Base-by-base conservation (phyloP, 2,329 filamentous ascomycete genomes). In the Diplodia intermedia region DNA sequence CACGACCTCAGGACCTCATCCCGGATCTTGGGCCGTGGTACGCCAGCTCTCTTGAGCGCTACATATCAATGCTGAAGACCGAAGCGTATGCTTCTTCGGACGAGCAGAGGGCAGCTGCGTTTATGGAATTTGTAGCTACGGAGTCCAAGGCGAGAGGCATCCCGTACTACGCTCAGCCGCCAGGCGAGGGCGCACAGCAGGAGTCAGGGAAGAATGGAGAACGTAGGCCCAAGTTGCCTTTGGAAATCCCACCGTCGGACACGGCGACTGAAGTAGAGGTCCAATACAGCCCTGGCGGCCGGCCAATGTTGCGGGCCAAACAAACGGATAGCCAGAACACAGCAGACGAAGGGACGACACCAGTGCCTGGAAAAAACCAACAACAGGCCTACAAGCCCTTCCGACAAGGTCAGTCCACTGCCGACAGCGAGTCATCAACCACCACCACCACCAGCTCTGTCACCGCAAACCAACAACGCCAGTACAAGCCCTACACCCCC, bases 21-120 rank as follows among this genome's bases (percentile, higher is more conserved):
- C 83, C 83, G 29, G 85, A 86, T 70, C 77, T 88, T n/a, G 84
- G 86, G 69, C 82, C 84, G 2, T 87, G 86, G 83, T 87, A 83
- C 70, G 84, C 82, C 71, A 84, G 84, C 2, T 87, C 86, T 31
- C 73, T 88, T 57, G 82, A 84, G 61, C 79, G 85, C 52, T 88
- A 84, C 71, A 82, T 86, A 36, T 77, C 79, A 4, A 87, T 87
- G 84, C 77, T 88, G 29, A 81, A 82, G 60, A 81, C 82, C 65
- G 86, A 88, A 72, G 80, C 82, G 36, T 77, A 79, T 67, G 77
- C 81, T 56, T 73, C 81, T 49, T 79, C 79, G 2, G 83, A 86
- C 54, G 79, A 83, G 66, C 82, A 85, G 55, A 85, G 86, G 69
- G 83, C 83, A 70, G 83, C 83, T 67, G 80, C 85, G 0, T 87